A percentile compares a stretch with the other conserved stretches of the same genome.
phyloP scores from a whole-genome alignment of 306 rosid genomes.

The Mimosa bimucronata region DNA sequence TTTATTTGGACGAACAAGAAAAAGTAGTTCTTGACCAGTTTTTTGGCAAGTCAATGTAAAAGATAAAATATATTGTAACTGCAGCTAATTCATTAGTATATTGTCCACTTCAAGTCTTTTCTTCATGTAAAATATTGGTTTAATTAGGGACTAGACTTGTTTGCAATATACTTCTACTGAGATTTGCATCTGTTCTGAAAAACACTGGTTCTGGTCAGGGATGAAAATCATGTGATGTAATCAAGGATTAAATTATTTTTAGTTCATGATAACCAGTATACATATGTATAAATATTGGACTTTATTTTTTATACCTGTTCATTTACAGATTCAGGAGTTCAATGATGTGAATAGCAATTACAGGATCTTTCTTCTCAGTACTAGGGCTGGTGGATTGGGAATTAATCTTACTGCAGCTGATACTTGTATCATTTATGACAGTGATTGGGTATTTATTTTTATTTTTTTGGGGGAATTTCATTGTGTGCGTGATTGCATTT shows the following conservation, averaged over 20 bases:
- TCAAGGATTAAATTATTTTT: conserved; percentile 7
- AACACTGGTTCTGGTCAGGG: neutral
- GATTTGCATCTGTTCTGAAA: conserved; percentile 1
- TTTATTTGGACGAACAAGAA: neutral
- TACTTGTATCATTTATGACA: conserved; percentile 95
- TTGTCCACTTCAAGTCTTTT: neutral
- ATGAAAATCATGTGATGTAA: neutral
- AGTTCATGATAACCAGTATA: neutral
- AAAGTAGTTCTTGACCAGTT: neutral
- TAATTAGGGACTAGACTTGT: neutral
- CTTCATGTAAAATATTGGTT: neutral
- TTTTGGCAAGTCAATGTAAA: neutral
- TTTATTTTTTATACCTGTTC: conserved; percentile 16
- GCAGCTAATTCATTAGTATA: neutral
- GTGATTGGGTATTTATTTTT: conserved; percentile 84
- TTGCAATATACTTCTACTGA: conserved; percentile 23
- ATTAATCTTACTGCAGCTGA: conserved; percentile 98
- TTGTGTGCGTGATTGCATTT: conserved; percentile 18
- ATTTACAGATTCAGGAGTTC: conserved; percentile 74
- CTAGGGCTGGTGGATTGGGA: conserved; percentile 98
- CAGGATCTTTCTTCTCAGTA: conserved; percentile 83
- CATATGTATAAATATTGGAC: too few relatives aligned
- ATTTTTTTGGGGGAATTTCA: neutral
- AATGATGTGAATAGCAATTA: conserved; percentile 63
- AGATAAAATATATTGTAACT: neutral